A percentile compares a stretch with the other conserved stretches of the same genome.
Evolutionary conservation across 768 basidiomycete species (phyloP).

Genomic region (Serpula lacrymans): DNA sequence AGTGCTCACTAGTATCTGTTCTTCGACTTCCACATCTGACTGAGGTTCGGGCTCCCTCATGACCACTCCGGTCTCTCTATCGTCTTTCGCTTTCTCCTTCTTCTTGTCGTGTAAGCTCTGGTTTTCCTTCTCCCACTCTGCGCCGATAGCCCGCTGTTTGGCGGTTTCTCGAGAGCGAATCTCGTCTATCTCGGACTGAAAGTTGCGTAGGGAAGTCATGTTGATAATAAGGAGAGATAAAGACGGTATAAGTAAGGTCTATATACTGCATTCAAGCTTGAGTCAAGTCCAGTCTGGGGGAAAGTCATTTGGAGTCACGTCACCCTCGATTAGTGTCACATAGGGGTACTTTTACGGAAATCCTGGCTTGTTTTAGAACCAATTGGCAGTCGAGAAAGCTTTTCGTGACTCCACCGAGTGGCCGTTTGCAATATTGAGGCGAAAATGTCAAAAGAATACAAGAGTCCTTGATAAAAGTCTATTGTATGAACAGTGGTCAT

Average conservation of each 20-base stretch:
- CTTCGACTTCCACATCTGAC: constrained; percentile 4
- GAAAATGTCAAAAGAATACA: too few relatives aligned
- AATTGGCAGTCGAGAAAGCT: too few relatives aligned
- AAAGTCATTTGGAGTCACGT: not conserved
- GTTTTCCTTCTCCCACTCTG: constrained; percentile 25
- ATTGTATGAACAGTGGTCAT: too few relatives aligned
- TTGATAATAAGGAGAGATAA: not conserved
- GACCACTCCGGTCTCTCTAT: constrained; percentile 48
- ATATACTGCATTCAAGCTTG: not conserved
- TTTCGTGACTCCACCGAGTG: too few relatives aligned
- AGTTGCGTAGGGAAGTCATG: constrained; percentile 33
- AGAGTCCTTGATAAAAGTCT: too few relatives aligned
- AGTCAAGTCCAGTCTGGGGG: constrained; percentile 1
- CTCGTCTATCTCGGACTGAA: constrained; percentile 74
- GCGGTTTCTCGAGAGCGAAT: constrained; percentile 65
- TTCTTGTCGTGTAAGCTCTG: constrained; percentile 29
- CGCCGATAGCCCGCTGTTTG: constrained; percentile 51
- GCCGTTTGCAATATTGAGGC: too few relatives aligned
- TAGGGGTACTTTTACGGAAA: not conserved
- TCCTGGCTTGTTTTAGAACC: too few relatives aligned
- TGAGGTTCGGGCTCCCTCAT: constrained; percentile 42
- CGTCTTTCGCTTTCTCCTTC: constrained; percentile 21
- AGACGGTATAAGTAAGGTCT: not conserved
- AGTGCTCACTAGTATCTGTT: not conserved
- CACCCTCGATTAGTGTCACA: not conserved